phyloP scores from a whole-genome alignment of 352 stramenopile species.

The Pythium sp. region DNA sequence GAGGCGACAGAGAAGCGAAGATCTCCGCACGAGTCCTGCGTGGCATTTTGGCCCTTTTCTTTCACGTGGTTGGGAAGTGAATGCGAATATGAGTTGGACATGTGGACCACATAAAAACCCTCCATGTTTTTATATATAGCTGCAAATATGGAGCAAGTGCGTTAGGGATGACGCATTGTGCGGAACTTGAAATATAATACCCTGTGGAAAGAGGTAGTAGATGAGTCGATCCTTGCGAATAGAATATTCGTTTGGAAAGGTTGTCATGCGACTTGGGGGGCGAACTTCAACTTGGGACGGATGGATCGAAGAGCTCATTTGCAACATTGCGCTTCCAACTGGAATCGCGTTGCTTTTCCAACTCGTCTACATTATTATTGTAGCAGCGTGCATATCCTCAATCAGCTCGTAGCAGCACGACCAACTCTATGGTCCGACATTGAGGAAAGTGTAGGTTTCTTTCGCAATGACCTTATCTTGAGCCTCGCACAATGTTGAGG shows the following conservation, averaged over 20 bases:
- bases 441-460: too few relatives aligned
- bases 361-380: too few relatives aligned
- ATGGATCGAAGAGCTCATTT: not conserved
- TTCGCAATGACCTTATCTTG: too few relatives aligned
- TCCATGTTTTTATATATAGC: not conserved
- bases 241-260: not conserved
- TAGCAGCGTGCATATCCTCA: too few relatives aligned
- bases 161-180: too few relatives aligned
- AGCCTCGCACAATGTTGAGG: too few relatives aligned
- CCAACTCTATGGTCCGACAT: too few relatives aligned
- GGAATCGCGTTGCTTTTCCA: too few relatives aligned
- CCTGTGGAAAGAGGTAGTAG: not conserved
- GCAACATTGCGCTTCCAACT: too few relatives aligned
- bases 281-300: slow-evolving; percentile 1
- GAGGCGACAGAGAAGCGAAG: not conserved
- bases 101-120: slow-evolving; percentile 9
- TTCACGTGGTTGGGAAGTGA: not conserved
- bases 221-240: not conserved
- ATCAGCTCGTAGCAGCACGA: too few relatives aligned
- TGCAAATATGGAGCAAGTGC: not conserved
- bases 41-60: slow-evolving; percentile 1
- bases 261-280: not conserved
- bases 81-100: not conserved
- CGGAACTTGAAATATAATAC: not conserved
- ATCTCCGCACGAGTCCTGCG: not conserved